phyloP scores from a whole-genome alignment of 371 early-diverging fungal species.

The Smittium mucronatum region DNA sequence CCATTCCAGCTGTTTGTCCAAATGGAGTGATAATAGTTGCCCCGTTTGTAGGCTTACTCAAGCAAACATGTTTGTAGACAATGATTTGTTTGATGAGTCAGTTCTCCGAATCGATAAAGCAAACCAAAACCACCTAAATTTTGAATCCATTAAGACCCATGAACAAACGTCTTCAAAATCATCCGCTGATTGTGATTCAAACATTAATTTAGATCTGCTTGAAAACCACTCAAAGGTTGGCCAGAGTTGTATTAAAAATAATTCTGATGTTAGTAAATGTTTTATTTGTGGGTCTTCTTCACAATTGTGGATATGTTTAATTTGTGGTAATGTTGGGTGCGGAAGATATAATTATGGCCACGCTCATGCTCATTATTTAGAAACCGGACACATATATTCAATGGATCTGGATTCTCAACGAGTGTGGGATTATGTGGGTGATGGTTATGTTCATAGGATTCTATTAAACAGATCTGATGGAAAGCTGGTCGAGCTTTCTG shows the following conservation, averaged over 20 bases:
- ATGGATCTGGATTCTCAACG: conserved; percentile 86
- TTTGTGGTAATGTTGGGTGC: conserved; percentile 83
- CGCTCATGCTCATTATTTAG: conserved; percentile 70
- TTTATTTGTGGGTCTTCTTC: conserved; percentile 51
- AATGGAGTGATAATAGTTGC: conserved; percentile 85
- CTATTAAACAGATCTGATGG: conserved; percentile 81
- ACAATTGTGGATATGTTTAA: conserved; percentile 86
- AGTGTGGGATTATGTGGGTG: conserved; percentile 95
- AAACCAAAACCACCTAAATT: background rate
- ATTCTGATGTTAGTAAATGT: conserved; percentile 34
- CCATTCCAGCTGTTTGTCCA: conserved; percentile 72
- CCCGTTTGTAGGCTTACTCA: conserved; percentile 78
- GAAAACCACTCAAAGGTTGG: background rate
- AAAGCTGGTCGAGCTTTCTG: conserved; percentile 75
- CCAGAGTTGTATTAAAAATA: conserved; percentile 45
- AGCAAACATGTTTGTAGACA: conserved; percentile 19
- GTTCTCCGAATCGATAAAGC: background rate
- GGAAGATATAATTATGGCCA: conserved; percentile 71
- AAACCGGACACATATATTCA: conserved; percentile 68
- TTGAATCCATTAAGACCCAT: background rate
- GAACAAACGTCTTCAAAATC: background rate
- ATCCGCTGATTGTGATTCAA: background rate
- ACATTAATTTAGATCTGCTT: background rate
- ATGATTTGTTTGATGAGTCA: conserved; percentile 5
- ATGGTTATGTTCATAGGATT: conserved; percentile 87